A percentile compares a stretch with the other conserved stretches of the same genome.
These are phyloP conservation scores for Chenopodium suecicum DNA, from an alignment of 148 eudicot species.

Conservation along the genomic window DNA sequence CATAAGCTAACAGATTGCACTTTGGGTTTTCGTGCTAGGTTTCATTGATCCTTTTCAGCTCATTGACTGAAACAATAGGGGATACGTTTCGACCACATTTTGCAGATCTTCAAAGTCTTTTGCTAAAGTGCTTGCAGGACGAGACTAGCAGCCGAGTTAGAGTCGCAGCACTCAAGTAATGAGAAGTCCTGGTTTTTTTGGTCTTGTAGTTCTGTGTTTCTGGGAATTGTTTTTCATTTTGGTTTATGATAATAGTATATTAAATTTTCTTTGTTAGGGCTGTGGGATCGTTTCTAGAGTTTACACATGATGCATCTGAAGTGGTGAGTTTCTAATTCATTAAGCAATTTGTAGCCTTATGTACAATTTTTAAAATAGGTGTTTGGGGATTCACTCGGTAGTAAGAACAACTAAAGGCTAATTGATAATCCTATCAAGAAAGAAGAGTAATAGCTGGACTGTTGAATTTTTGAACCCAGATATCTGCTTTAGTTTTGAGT, in stretches of 20 bases:
- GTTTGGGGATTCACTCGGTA: background rate
- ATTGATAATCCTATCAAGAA: background rate
- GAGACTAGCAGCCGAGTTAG: constrained; percentile 90
- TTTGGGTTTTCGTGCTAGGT: constrained; percentile 49
- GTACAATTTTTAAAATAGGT: background rate
- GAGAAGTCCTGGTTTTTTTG: constrained; percentile 6
- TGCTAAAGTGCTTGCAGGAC: constrained; percentile 83
- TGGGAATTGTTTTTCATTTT: constrained; percentile 2
- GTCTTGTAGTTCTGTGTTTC: background rate
- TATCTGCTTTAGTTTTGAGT: background rate
- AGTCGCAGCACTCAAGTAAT: constrained; percentile 95
- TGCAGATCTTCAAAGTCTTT: constrained; percentile 71
- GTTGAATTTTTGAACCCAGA: background rate
- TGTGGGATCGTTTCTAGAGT: constrained; percentile 94
- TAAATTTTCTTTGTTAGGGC: constrained; percentile 57
- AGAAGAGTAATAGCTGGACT: background rate
- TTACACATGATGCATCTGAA: constrained; percentile 79
- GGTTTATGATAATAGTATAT: constrained; percentile 18
- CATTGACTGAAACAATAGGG: constrained; percentile 93
- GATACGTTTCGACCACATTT: constrained; percentile 82
- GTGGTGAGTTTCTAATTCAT: constrained; percentile 54
- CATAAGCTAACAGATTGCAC: constrained; percentile 23
- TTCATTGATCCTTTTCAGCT: constrained; percentile 92
- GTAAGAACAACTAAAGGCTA: background rate
- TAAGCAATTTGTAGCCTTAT: background rate